Evolutionary conservation across 1,284 basidiomycete genomes (phyloP).

Genomic region (Cutaneotrichosporon sp.): DNA sequence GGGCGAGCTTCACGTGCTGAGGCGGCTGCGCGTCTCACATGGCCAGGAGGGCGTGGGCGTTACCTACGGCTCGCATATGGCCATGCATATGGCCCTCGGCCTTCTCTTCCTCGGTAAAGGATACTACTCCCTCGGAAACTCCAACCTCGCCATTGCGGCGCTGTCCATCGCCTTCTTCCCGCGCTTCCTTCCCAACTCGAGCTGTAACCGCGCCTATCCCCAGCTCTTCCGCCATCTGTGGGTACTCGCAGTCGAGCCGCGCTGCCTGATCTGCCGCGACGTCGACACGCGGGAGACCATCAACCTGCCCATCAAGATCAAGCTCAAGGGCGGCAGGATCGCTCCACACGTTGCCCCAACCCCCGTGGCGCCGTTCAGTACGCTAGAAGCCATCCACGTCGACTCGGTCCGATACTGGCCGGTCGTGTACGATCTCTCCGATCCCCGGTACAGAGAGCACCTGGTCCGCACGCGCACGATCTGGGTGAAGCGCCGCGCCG

Average conservation of each 20-base stretch:
- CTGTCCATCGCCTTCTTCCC: constrained; percentile 90
- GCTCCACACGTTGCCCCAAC: constrained; percentile 89
- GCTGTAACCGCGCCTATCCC: constrained; percentile 84
- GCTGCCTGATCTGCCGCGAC: constrained; percentile 84
- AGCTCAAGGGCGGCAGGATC: constrained; percentile 53
- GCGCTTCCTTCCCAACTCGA: constrained; percentile 68
- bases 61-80: constrained; percentile 85
- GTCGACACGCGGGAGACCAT: constrained; percentile 84
- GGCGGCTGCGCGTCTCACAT: constrained; percentile 82
- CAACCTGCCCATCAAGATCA: constrained; percentile 84
- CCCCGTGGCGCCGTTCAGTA: constrained; percentile 79
- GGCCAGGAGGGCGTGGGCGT: constrained; percentile 75
- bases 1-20: constrained; percentile 83
- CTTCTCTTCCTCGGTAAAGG: constrained; percentile 92
- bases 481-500: constrained; percentile 85
- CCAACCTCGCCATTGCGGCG: constrained; percentile 82
- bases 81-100: constrained; percentile 86
- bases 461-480: constrained; percentile 73
- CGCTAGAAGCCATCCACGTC: constrained; percentile 69
- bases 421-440: constrained; percentile 69
- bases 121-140: constrained; percentile 84
- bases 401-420: constrained; percentile 95
- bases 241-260: constrained; percentile 89
- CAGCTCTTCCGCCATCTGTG: constrained; percentile 93
- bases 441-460: constrained; percentile 62